Percentiles rank a stretch among this genome's conserved stretches.
Evolutionary conservation across 148 eudicot species (phyloP).

Genomic region (Rhododendron williamsianum): DNA sequence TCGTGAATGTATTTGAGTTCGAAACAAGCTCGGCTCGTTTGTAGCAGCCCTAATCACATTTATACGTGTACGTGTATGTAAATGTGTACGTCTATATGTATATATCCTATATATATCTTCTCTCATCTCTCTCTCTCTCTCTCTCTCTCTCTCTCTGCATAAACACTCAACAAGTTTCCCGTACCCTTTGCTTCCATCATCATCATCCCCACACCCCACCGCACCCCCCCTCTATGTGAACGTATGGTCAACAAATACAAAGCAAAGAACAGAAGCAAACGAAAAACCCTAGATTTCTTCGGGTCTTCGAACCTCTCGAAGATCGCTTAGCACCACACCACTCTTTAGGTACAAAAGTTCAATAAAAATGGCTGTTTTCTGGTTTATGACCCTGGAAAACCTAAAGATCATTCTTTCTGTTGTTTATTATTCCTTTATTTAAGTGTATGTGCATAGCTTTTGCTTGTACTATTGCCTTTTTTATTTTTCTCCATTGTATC

Average conservation of each 20-base stretch:
- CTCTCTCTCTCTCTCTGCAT: neutral
- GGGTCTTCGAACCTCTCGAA: constrained; percentile 10
- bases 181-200: neutral
- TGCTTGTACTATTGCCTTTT: neutral
- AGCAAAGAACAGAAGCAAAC: neutral
- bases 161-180: neutral
- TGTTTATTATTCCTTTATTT: neutral
- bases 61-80: no score
- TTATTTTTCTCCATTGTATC: neutral
- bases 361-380: neutral
- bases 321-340: constrained; percentile 1
- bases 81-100: no score
- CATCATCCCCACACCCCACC: neutral
- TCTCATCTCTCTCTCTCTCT: neutral
- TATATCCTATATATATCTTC: neutral
- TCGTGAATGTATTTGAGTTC: no score
- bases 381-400: neutral
- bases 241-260: neutral
- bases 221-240: neutral
- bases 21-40: no score
- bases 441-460: neutral
- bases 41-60: no score
- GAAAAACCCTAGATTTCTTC: constrained; percentile 15
- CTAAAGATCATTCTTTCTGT: neutral
- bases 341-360: constrained; percentile 1